Conservation (phyloP, 306 rosid species). For the Cucumis melo region DNA sequence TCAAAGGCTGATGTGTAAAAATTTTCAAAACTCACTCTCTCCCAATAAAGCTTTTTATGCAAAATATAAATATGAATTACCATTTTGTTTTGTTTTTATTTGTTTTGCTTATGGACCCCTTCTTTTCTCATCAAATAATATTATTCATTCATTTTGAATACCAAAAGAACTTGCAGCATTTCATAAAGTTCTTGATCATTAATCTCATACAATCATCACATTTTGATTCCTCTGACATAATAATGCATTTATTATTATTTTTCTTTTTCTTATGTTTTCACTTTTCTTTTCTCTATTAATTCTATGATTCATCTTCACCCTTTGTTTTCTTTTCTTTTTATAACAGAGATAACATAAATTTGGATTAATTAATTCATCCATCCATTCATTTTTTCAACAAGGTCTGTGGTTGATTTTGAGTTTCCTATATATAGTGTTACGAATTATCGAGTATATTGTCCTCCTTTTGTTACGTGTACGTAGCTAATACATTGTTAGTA, state of each 20-base stretch:
- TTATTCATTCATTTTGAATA: not conserved
- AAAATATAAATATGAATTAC: not conserved
- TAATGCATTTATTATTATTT: not conserved
- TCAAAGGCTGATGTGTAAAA: slow-evolving; percentile 47
- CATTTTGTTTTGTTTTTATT: not conserved
- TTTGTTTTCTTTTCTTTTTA: not conserved
- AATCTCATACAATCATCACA: slow-evolving; percentile 7
- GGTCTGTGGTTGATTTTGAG: too few species aligned
- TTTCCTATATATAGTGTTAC: too few species aligned
- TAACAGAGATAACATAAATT: not conserved
- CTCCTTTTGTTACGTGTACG: too few species aligned
- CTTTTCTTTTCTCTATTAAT: not conserved
- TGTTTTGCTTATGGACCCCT: not conserved
- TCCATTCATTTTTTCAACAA: too few species aligned
- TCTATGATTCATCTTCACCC: not conserved
- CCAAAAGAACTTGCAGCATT: slow-evolving; percentile 2
- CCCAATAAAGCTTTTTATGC: not conserved
- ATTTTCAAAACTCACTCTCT: not conserved
- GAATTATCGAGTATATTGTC: too few species aligned
- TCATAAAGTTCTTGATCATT: not conserved
- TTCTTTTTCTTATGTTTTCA: too few species aligned
- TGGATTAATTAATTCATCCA: not conserved
- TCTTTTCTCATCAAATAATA: slow-evolving; percentile 4
- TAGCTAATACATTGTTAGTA: too few species aligned
- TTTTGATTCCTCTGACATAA: slow-evolving; percentile 11